Base-by-base conservation (phyloP, 768 basidiomycete genomes). In the Collybia sp. region DNA sequence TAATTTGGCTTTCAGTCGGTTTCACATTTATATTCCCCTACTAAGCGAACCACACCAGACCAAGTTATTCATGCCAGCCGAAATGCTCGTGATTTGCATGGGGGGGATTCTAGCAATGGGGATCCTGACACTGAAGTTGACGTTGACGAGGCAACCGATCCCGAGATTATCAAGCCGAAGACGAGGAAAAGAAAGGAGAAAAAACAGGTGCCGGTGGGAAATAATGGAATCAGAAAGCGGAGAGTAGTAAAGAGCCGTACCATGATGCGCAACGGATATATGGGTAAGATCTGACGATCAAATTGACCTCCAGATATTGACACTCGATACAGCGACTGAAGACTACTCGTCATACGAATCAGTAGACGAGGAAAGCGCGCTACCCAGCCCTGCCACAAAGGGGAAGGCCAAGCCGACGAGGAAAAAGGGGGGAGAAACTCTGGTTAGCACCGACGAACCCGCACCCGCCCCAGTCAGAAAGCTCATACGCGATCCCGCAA, bases 341-440 rank as follows among this genome's bases (percentile, higher is more conserved):
- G 89, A 91, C 58, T 85, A 87, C 58, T 86, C 86, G 6, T 80
- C 79, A 13, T 91, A 87, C 57, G 88, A 92, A 63, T 88, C 87
- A 8, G 84, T 85, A 6, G 77, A 76, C 6, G 85, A 81, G 46
- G 73, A 82, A 20, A 79, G 72, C 16, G 81, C 75, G 47, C 61
- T 62, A 2, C 71, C 60, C 19, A 48, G 52, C 30, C 25, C 25
- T 4, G 25, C 25, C 25, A 25, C 25, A 25, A 25, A 25, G 25
- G 8, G 4, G 25, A 25, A 8, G 25, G 48, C 52, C 49, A 46
- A 51, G 20, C 30, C 45, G 46, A 47, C 58, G 2, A 65, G 67
- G 48, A 51, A 47, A 16, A 68, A 64, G 52, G 52, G 53, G 30
- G 61, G 60, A 38, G 47, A 55, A 1, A 58, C 58, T 40, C 48